phyloP scores from a whole-genome alignment of 106 monocot species.

The Posidonia australis region DNA sequence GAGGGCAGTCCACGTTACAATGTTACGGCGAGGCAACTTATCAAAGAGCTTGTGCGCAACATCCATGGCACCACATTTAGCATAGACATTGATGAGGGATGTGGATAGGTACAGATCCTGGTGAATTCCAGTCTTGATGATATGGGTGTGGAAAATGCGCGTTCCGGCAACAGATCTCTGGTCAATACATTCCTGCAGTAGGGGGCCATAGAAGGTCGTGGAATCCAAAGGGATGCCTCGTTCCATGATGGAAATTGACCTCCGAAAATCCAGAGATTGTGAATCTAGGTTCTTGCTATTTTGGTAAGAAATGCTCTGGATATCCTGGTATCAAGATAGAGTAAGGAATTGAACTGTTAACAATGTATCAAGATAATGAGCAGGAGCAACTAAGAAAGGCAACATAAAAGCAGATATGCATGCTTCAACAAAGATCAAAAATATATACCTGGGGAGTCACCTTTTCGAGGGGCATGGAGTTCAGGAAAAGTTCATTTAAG shows the following conservation, averaged over 20 bases:
- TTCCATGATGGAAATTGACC: conserved; percentile 24
- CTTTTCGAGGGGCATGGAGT: background rate
- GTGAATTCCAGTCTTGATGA: conserved; percentile 47
- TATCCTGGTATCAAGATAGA: background rate
- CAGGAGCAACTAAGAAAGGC: too few relatives aligned
- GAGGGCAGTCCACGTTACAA: conserved; percentile 61
- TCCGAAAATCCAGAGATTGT: conserved; percentile 8
- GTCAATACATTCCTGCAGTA: conserved; percentile 51
- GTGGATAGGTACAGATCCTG: conserved; percentile 55
- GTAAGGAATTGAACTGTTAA: background rate
- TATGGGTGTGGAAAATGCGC: conserved; percentile 48
- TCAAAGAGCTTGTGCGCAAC: conserved; percentile 61
- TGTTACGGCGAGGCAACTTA: conserved; percentile 28
- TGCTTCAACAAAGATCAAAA: background rate
- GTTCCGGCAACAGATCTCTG: conserved; percentile 22
- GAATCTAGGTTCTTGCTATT: background rate
- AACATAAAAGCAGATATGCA: too few relatives aligned
- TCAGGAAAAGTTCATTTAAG: background rate
- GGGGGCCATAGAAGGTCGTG: conserved; percentile 43
- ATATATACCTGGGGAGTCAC: background rate
- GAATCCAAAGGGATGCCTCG: conserved; percentile 29
- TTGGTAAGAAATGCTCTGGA: background rate
- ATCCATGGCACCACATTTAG: conserved; percentile 42
- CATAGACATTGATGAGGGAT: conserved; percentile 48
- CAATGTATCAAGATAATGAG: background rate